Percentiles rank a stretch among this genome's conserved stretches.
Conservation (phyloP, 2,329 filamentous ascomycete species). For the Epichloe glyceriae region DNA sequence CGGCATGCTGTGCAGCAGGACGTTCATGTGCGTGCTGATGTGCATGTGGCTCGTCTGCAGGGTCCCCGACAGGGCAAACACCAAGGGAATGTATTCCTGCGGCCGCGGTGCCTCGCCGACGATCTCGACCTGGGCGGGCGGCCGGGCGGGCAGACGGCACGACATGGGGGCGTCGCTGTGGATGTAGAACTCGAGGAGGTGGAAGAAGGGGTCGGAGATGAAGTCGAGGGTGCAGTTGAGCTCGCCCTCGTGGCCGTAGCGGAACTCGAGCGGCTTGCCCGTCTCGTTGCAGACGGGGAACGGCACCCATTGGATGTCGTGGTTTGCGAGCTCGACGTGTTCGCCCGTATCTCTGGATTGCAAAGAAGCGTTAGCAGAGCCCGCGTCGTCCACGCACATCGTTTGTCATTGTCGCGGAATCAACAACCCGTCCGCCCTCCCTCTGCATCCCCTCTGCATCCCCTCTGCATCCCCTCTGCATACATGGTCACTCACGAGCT, state of each 20-base stretch:
- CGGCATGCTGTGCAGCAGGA: slow-evolving; percentile 62
- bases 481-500: slow-evolving; percentile 38
- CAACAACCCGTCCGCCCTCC: not conserved
- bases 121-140: slow-evolving; percentile 41
- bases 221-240: slow-evolving; percentile 73
- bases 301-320: slow-evolving; percentile 82
- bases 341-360: slow-evolving; percentile 65
- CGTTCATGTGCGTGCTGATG: slow-evolving; percentile 78
- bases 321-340: slow-evolving; percentile 67
- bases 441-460: too few relatives aligned
- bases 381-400: too few relatives aligned
- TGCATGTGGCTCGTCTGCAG: slow-evolving; percentile 84
- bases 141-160: slow-evolving; percentile 76
- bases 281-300: slow-evolving; percentile 91
- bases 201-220: slow-evolving; percentile 69
- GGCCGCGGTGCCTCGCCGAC: slow-evolving; percentile 36
- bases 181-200: slow-evolving; percentile 92
- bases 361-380: not conserved
- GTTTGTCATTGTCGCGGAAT: too few relatives aligned
- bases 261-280: slow-evolving; percentile 63
- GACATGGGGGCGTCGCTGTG: slow-evolving; percentile 89
- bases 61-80: slow-evolving; percentile 80
- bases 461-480: too few relatives aligned
- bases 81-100: slow-evolving; percentile 64
- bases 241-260: slow-evolving; percentile 72